Evolutionary conservation across 352 stramenopile species (phyloP).

Genomic region (Globisporangium perplexum): DNA sequence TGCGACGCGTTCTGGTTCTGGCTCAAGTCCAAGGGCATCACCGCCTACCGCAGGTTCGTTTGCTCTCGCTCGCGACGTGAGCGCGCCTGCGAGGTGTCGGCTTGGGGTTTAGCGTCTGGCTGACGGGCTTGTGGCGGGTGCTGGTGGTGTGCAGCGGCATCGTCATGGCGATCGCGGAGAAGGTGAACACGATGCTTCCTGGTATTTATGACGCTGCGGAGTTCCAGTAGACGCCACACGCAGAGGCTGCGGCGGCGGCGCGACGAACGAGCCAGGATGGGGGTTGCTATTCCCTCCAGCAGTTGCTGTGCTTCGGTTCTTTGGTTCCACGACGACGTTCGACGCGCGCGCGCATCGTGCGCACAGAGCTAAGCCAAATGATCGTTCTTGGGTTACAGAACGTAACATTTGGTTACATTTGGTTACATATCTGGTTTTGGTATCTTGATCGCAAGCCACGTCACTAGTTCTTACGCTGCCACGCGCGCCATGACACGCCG

Average conservation of each 20-base stretch:
- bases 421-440: no score
- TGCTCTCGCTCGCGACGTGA: not conserved
- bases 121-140: no score
- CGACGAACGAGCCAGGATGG: no score
- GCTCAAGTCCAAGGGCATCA: constrained; percentile 94
- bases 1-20: constrained; percentile 97
- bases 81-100: constrained; percentile 5
- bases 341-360: no score
- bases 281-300: not conserved
- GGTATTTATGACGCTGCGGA: constrained; percentile 95
- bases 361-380: no score
- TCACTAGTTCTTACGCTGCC: no score
- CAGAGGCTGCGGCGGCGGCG: no score
- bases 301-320: no score
- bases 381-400: no score
- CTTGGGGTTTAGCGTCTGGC: not conserved
- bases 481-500: constrained; percentile 73
- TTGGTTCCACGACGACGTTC: no score
- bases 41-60: constrained; percentile 84
- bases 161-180: constrained; percentile 96
- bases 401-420: no score
- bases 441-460: no score
- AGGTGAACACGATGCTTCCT: constrained; percentile 95
- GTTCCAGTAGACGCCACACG: constrained; percentile 90
- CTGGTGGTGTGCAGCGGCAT: constrained; percentile 90